Evolutionary conservation across 2,329 filamentous ascomycete genomes (phyloP), one percentile per base, ranked within the genome.

Genomic region (Phaeosphaeria sp.): DNA sequence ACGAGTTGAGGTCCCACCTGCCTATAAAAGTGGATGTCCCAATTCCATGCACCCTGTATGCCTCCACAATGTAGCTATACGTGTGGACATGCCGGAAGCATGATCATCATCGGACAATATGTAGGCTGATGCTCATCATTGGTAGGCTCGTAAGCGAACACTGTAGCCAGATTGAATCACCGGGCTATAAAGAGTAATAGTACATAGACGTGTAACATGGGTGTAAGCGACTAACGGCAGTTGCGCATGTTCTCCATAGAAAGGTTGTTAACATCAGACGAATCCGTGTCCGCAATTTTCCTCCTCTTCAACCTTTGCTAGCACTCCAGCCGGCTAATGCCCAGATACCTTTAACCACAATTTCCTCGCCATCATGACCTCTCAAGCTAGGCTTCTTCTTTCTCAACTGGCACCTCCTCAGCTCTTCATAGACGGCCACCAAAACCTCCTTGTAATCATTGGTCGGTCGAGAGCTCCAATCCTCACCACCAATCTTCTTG

Each of bases 291-390:
- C 15, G 36, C 36, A n/a, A 39, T 39, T 5, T n/a, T 39, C 42
- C 18, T 18, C 41, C 20, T n/a, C 13, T 30, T 47, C 9, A 47
- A 6, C 46, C 13, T 18, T 27, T 47, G 23, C 46, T 47, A 13
- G 47, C 50, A 46, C 50, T 42, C 71, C 71, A 72, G 4, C 33
- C 23, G 10, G 67, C 67, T 36, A 84, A 83, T 48, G 80, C 82
- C 30, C 63, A 85, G 20, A 84, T 78, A 0, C 84, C 85, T 56
- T 67, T 84, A 3, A 68, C 69, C 9, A 75, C 51, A 11, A 27
- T 21, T 6, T 71, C 69, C 46, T 76, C 72, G 2, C 64, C 63
- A 1, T 63, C 60, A 44, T 64, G 59, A 1, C 69, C 72, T 25
- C 69, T 64, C 54, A 76, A 50, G 44, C 71, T 74, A 23, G 67